Evolutionary conservation across 305 asterid genomes (phyloP).

Genomic region (Ilex paraguariensis): DNA sequence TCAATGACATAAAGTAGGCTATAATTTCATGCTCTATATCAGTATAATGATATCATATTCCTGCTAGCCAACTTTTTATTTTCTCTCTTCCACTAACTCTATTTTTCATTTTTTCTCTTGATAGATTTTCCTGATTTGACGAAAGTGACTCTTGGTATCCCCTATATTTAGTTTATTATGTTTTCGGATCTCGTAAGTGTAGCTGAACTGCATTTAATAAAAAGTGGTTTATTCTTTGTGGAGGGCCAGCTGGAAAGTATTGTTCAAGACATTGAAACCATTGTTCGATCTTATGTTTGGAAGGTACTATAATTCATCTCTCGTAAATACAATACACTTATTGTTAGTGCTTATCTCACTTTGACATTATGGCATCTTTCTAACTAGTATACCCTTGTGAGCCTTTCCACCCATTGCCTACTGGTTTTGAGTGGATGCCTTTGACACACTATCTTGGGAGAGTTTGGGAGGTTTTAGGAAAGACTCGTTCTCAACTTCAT

Average conservation of each 20-base stretch:
- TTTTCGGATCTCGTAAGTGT: conserved; percentile 9
- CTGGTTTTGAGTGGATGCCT: too few species aligned
- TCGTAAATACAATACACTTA: too few species aligned
- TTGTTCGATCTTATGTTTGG: conserved; percentile 77
- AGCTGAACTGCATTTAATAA: conserved; percentile 11
- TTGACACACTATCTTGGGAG: too few species aligned
- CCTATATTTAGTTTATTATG: conserved; percentile 8
- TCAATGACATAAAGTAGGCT: not conserved
- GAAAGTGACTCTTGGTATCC: conserved; percentile 82
- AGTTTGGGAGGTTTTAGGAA: too few species aligned
- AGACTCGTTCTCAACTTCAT: too few species aligned
- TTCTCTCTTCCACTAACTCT: conserved; percentile 12
- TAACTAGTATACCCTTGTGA: too few species aligned
- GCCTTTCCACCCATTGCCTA: too few species aligned
- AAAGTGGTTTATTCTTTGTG: conserved; percentile 29
- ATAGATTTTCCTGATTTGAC: conserved; percentile 94
- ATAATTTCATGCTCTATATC: too few species aligned
- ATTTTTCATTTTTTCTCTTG: conserved; percentile 31
- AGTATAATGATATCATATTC: not conserved
- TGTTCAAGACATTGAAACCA: conserved; percentile 75
- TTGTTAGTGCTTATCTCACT: too few species aligned
- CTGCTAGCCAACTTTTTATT: too few species aligned
- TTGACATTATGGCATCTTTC: too few species aligned
- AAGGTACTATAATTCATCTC: conserved; percentile 45
- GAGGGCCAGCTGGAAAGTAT: conserved; percentile 90